Conservation (phyloP, 345 rosid species). For the Raphanus raphanistrum region DNA sequence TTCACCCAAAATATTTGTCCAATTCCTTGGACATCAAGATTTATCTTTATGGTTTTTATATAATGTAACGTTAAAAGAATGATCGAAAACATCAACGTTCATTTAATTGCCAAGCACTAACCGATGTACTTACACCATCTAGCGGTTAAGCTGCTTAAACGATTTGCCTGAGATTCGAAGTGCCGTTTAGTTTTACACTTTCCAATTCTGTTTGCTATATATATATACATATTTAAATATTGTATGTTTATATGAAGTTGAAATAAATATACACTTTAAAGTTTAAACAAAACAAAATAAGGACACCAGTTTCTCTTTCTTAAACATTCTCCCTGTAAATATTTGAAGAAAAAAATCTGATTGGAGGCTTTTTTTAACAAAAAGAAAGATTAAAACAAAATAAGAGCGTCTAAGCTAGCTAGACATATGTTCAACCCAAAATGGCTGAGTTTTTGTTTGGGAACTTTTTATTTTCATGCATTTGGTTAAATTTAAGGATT, state of each 20-base stretch:
- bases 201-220: neutral
- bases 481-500: neutral
- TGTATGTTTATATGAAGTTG: neutral
- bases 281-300: neutral
- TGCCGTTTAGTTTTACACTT: neutral
- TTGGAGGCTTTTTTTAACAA: too few species aligned
- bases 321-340: too few species aligned
- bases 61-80: neutral
- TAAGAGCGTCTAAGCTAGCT: neutral
- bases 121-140: neutral
- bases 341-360: too few species aligned
- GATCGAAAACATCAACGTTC: neutral
- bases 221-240: neutral
- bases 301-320: too few species aligned
- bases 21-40: slow-evolving; percentile 35
- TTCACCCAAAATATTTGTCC: slow-evolving; percentile 20
- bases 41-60: neutral
- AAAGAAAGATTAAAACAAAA: neutral
- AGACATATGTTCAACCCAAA: neutral
- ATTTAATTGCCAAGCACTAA: slow-evolving; percentile 3
- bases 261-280: neutral
- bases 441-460: neutral
- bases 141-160: neutral
- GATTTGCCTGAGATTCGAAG: neutral
- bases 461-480: neutral